Conservation (phyloP, 1,284 basidiomycete species). For the Flammula alnicola region DNA sequence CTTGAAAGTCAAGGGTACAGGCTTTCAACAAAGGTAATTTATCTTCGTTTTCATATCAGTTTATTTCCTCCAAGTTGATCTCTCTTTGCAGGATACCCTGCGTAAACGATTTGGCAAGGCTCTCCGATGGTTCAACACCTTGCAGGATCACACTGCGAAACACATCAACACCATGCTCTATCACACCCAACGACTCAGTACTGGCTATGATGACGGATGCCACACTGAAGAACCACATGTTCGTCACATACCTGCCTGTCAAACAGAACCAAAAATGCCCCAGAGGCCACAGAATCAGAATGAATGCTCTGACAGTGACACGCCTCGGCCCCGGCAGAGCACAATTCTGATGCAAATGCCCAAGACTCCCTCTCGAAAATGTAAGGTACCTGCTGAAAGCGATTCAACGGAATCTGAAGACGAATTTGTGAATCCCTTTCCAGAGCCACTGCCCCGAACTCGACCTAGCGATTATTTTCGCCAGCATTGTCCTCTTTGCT, state of each 20-base stretch:
- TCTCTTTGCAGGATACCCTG: slow-evolving; percentile 8
- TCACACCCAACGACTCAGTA: background rate
- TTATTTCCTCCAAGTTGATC: background rate
- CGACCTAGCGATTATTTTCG: slow-evolving; percentile 17
- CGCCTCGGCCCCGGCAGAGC: no score
- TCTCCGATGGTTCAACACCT: slow-evolving; percentile 14
- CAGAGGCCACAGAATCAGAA: no score
- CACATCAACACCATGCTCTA: slow-evolving; percentile 1
- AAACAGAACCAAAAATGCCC: no score
- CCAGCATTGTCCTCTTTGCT: slow-evolving; percentile 13
- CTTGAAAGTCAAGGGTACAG: slow-evolving; percentile 11
- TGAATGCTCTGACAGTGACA: no score
- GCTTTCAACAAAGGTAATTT: slow-evolving; percentile 9
- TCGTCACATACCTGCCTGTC: no score
- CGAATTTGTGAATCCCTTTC: background rate
- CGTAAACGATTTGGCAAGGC: slow-evolving; percentile 13
- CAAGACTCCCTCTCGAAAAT: no score
- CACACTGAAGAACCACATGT: no score
- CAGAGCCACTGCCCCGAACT: background rate
- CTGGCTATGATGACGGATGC: background rate
- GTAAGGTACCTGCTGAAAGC: background rate
- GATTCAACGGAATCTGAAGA: no score
- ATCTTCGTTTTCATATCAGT: background rate
- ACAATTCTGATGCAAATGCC: no score
- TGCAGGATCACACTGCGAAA: slow-evolving; percentile 5